phyloP scores from a whole-genome alignment of 805 yeast genomes.

The Wickerhamiella kurtzmanii region DNA sequence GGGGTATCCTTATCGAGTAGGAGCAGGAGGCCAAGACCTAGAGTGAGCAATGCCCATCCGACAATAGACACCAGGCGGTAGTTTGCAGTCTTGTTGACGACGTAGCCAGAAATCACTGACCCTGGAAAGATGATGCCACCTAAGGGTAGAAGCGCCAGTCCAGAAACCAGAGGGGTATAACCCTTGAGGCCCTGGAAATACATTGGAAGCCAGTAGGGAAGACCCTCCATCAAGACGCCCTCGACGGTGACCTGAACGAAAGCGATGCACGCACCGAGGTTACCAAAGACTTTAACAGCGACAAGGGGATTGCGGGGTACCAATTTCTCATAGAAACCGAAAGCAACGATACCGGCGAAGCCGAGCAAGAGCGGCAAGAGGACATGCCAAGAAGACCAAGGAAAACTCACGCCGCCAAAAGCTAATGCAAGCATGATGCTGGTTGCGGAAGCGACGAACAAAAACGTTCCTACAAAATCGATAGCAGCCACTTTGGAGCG shows the following conservation, averaged over 20 bases:
- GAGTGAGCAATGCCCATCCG: constrained; percentile 27
- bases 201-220: constrained; percentile 28
- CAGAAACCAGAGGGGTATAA: constrained; percentile 33
- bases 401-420: constrained; percentile 37
- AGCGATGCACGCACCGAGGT: constrained; percentile 28
- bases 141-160: constrained; percentile 32
- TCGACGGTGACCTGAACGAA: constrained; percentile 27
- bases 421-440: constrained; percentile 36
- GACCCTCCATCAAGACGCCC: constrained; percentile 27
- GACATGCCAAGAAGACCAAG: constrained; percentile 43
- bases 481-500: constrained; percentile 29
- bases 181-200: constrained; percentile 37
- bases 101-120: constrained; percentile 29
- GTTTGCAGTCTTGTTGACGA: constrained; percentile 27
- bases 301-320: not conserved
- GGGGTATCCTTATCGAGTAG: constrained; percentile 30
- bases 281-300: constrained; percentile 46
- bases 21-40: constrained; percentile 35
- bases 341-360: constrained; percentile 81
- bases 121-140: constrained; percentile 30
- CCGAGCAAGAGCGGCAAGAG: constrained; percentile 47
- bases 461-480: constrained; percentile 37
- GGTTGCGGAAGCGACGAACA: constrained; percentile 33
- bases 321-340: constrained; percentile 28
- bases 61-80: constrained; percentile 30